These are phyloP conservation scores for Magnolia kwangsiensis DNA, from an alignment of 164 flowering plant genomes.

Conservation along the genomic window DNA sequence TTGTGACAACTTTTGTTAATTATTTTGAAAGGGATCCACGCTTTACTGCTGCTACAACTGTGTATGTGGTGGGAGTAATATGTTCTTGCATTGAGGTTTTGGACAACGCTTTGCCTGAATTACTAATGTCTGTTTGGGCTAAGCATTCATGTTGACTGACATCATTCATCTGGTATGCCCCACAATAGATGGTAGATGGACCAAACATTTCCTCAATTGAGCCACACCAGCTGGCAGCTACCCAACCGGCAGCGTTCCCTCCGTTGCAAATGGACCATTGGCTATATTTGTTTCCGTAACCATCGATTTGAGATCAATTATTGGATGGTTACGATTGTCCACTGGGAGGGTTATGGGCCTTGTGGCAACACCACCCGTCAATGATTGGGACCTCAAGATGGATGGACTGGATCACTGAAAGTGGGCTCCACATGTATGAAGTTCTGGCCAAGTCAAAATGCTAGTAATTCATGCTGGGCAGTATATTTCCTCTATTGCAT, in stretches of 20 bases:
- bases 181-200: not conserved
- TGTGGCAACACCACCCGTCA: too few relatives aligned
- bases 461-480: not conserved
- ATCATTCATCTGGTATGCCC: not conserved
- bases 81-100: not conserved
- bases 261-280: too few relatives aligned
- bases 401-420: not conserved
- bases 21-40: constrained; percentile 71
- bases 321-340: too few relatives aligned
- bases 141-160: not conserved
- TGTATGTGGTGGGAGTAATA: constrained; percentile 43
- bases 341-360: too few relatives aligned
- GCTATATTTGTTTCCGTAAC: too few relatives aligned
- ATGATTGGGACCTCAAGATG: too few relatives aligned
- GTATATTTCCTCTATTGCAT: not conserved
- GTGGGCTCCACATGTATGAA: not conserved
- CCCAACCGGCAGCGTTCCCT: too few relatives aligned
- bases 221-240: too few relatives aligned
- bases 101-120: not conserved
- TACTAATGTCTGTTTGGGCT: not conserved
- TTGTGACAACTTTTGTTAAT: constrained; percentile 66
- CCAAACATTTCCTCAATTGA: not conserved
- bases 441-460: not conserved
- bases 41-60: constrained; percentile 63
- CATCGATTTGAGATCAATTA: too few relatives aligned